phyloP scores from a whole-genome alignment of 225 moss, liverwort and hornwort species.

The Anthoceros angustus region DNA sequence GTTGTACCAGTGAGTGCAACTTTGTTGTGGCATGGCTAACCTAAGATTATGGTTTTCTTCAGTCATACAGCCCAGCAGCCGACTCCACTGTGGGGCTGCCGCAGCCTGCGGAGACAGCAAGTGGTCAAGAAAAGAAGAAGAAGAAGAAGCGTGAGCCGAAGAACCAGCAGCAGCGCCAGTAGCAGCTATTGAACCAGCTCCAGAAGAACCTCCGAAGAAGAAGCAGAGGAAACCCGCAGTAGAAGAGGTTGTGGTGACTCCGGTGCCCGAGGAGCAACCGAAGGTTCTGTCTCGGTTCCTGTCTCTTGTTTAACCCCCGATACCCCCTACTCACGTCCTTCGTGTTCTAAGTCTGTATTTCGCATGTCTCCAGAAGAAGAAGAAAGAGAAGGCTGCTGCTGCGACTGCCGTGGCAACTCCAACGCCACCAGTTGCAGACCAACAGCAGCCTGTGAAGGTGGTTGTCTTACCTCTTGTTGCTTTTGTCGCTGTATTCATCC shows the following conservation, averaged over 20 bases:
- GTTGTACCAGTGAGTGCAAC: background rate
- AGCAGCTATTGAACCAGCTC: conserved; percentile 18
- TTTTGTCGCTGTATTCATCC: too few species aligned
- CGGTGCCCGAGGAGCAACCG: too few species aligned
- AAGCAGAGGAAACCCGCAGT: conserved; percentile 11
- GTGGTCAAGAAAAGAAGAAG: background rate
- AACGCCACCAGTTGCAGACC: too few species aligned
- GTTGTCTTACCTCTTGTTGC: too few species aligned
- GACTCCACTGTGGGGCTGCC: conserved; percentile 31
- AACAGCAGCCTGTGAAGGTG: too few species aligned
- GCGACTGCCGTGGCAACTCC: too few species aligned
- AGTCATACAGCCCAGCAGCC: conserved; percentile 56
- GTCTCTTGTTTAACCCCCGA: too few species aligned
- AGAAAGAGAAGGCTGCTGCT: too few species aligned
- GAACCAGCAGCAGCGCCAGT: conserved; percentile 2
- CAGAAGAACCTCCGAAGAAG: conserved; percentile 5
- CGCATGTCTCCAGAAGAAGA: too few species aligned
- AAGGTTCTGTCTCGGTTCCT: too few species aligned
- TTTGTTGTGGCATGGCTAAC: background rate
- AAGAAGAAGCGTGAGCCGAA: background rate
- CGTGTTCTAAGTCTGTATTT: too few species aligned
- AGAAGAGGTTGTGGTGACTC: conserved; percentile 13
- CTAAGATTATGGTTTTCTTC: background rate
- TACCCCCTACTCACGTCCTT: too few species aligned
- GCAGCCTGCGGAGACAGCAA: conserved; percentile 4